Evolutionary conservation across 1,139 yeast genomes (phyloP), one percentile per base, ranked within the genome.

Genomic region (Sugiyamaella castrensis): DNA sequence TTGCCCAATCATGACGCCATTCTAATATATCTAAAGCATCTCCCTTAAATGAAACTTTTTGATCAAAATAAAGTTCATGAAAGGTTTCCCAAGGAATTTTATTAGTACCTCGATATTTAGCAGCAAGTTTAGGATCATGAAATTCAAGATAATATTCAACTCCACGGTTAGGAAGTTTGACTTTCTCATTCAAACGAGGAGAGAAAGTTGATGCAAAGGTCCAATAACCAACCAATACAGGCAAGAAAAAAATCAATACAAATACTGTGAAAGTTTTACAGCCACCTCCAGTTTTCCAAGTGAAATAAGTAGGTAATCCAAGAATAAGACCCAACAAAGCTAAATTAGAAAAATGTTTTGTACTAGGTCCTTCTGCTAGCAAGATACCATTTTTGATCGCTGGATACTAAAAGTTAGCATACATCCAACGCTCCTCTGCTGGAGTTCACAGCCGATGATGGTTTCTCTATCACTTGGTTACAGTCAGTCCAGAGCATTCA

Each of bases 21-120:
- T 88, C 96, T 74, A 88, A 67, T 43, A 82, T 77, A 59, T 89
- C 96, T 59, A 89, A 77, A 53, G 84, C 81, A 68, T 89, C 96
- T 57, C 96, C 96, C 68, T 85, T 87, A 75, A 88, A 87, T 39
- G 84, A 77, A 50, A 88, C 96, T 71, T 87, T 86, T 59, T 84
- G 84, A 52, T 79, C 91, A 67, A 88, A 88, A 71, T 79, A 89
- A 59, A 87, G 77, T 70, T 88, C 94, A 63, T 86, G 92, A 82
- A 89, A 88, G 13, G 95, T 87, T 71, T 88, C 96, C 80, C 87
- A 84, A 60, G 96, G 96, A 63, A 88, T 86, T 73, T 88, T 88
- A 63, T 76, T 73, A 60, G 73, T 66, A 50, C 95, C 95, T 48
- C 71, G 70, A 72, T 88, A 88, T 73, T 85, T 84, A 45, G 76